Percentiles rank a stretch among this genome's conserved stretches.
phyloP scores from a whole-genome alignment of 1,284 basidiomycete genomes.

The Amylostereum areolatum region DNA sequence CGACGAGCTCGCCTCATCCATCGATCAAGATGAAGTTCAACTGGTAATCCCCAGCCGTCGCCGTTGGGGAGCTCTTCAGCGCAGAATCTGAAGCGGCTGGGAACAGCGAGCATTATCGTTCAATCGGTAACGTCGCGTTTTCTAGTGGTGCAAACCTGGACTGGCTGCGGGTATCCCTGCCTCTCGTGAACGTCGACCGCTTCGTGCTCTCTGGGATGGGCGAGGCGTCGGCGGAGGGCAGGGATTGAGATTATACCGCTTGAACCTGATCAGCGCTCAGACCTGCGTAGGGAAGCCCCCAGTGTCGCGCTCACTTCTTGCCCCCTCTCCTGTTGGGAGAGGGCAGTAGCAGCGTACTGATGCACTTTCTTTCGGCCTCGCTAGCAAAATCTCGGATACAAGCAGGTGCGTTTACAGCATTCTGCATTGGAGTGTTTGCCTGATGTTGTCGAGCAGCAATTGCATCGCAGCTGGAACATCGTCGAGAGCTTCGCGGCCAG shows the following conservation, averaged over 20 bases:
- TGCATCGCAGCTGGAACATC: conserved; percentile 77
- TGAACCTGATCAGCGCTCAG: conserved; percentile 92
- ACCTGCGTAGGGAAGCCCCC: conserved; percentile 94
- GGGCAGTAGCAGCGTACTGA: conserved; percentile 46
- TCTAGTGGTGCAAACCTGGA: conserved; percentile 58
- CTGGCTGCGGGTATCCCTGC: conserved; percentile 83
- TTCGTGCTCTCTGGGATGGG: conserved; percentile 14
- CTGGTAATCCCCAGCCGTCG: conserved; percentile 42
- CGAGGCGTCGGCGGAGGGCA: conserved; percentile 20
- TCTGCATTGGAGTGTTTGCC: no score
- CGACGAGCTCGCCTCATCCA: conserved; percentile 20
- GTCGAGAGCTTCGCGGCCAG: conserved; percentile 81
- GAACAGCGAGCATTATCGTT: no score
- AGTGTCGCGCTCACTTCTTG: conserved; percentile 50
- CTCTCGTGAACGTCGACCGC: no score
- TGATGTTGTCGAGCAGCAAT: no score
- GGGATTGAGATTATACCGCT: conserved; percentile 92
- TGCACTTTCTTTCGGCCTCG: conserved; percentile 20
- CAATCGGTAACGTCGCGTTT: conserved; percentile 68
- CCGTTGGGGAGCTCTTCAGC: conserved; percentile 1
- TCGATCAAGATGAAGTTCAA: conserved; percentile 53
- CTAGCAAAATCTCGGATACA: conserved; percentile 75
- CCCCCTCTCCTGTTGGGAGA: conserved; percentile 27
- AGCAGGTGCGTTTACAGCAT: conserved; percentile 48
- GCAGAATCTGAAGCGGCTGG: conserved; percentile 21